Conservation (phyloP, 345 rosid species). For the Salix udensis region DNA sequence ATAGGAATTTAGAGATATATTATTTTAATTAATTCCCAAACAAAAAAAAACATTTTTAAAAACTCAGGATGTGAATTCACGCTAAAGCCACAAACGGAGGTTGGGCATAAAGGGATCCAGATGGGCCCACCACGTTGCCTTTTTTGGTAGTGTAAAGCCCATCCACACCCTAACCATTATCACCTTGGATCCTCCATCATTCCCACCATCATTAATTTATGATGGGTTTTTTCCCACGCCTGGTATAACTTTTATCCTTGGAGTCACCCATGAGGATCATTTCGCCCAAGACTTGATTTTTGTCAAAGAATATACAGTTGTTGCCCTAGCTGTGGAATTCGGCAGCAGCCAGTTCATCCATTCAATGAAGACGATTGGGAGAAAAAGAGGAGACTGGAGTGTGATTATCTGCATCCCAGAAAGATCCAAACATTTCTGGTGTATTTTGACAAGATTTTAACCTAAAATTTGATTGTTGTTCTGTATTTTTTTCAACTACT, state of each 20-base stretch:
- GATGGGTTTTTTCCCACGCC: constrained; percentile 59
- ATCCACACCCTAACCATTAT: constrained; percentile 20
- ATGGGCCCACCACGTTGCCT: constrained; percentile 29
- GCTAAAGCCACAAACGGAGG: neutral
- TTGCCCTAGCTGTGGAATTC: neutral
- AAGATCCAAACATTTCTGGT: no score
- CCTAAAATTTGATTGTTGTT: no score
- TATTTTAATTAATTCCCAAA: no score
- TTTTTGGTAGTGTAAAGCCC: constrained; percentile 14
- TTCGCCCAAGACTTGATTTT: constrained; percentile 10
- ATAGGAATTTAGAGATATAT: no score
- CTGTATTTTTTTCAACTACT: no score
- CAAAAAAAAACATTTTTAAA: no score
- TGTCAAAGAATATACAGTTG: neutral
- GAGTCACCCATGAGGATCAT: constrained; percentile 22
- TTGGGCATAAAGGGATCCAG: constrained; percentile 18
- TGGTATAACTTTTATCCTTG: neutral
- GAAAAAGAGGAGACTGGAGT: no score
- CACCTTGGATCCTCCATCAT: constrained; percentile 15
- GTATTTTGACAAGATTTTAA: no score
- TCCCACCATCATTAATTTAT: constrained; percentile 56
- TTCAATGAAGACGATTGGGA: neutral
- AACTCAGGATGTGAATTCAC: constrained; percentile 12
- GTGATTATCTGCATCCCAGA: neutral
- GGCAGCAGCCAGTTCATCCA: neutral